These are phyloP conservation scores for Eutypa lata DNA, from an alignment of 2,329 filamentous ascomycete species.

Conservation along the genomic window DNA sequence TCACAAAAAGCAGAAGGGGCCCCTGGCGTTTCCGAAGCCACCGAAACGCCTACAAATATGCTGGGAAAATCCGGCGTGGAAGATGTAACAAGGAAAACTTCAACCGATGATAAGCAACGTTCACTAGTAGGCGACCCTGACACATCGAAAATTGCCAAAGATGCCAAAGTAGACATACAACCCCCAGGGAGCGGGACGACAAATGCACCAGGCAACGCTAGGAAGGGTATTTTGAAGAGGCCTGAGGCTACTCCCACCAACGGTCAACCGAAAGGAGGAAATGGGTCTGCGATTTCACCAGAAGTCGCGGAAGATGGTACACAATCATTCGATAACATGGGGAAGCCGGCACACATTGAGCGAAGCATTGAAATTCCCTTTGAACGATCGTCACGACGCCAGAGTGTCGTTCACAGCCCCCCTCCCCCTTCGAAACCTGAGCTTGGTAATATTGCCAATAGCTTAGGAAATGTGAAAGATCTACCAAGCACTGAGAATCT, in stretches of 20 bases:
- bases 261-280: background rate
- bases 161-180: constrained; percentile 9
- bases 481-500: constrained; percentile 20
- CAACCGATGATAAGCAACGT: background rate
- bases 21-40: constrained; percentile 2
- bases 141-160: constrained; percentile 15
- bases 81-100: constrained; percentile 7
- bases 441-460: constrained; percentile 7
- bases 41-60: no score
- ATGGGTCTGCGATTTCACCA: background rate
- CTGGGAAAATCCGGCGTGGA: no score
- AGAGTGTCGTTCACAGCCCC: constrained; percentile 13
- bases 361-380: constrained; percentile 29
- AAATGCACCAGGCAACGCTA: background rate
- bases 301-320: constrained; percentile 2
- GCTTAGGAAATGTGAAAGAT: constrained; percentile 19
- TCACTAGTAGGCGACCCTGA: constrained; percentile 14
- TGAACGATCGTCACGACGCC: constrained; percentile 19
- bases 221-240: background rate
- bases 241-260: background rate
- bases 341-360: constrained; percentile 26
- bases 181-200: background rate
- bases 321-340: constrained; percentile 26
- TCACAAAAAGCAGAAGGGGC: constrained; percentile 19
- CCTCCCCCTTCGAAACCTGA: constrained; percentile 8